Percentiles rank a stretch among this genome's conserved stretches.
These are phyloP conservation scores for Aspergillus neoniger DNA, from an alignment of 2,329 filamentous ascomycete genomes.

Conservation along the genomic window DNA sequence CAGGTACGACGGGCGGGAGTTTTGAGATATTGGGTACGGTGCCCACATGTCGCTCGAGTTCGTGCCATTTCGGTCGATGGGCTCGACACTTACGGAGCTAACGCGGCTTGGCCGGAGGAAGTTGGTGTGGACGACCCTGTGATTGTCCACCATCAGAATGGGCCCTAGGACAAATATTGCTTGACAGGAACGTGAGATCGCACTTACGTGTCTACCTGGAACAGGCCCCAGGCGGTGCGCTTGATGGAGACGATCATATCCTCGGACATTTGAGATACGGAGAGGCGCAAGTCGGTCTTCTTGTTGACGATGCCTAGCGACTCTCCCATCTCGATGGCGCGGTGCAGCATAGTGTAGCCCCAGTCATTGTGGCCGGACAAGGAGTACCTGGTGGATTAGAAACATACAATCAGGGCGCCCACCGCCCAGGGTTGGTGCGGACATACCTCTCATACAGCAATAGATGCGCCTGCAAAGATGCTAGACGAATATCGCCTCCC, in stretches of 20 bases:
- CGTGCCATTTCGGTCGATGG: conserved; percentile 11
- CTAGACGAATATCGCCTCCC: conserved; percentile 17
- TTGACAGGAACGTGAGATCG: too few relatives aligned
- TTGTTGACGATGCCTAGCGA: conserved; percentile 25
- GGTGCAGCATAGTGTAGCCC: conserved; percentile 32
- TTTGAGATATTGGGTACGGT: conserved; percentile 17
- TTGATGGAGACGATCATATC: conserved; percentile 26
- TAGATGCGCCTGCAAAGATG: conserved; percentile 27
- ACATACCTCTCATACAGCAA: conserved; percentile 30
- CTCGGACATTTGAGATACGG: conserved; percentile 18
- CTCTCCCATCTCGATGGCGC: conserved; percentile 29
- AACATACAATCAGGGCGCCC: neutral
- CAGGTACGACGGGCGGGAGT: conserved; percentile 14
- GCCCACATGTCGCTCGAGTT: conserved; percentile 14
- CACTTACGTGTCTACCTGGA: conserved; percentile 31
- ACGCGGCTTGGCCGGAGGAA: conserved; percentile 23
- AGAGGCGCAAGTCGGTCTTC: conserved; percentile 12
- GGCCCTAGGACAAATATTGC: too few relatives aligned
- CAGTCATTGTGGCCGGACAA: conserved; percentile 29
- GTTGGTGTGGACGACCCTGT: conserved; percentile 24
- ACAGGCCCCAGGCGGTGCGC: conserved; percentile 29
- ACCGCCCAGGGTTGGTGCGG: neutral
- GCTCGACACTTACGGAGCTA: conserved; percentile 16
- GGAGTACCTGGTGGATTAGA: conserved; percentile 24
- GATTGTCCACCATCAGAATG: neutral